A percentile compares a stretch with the other conserved stretches of the same genome.
Evolutionary conservation across 345 rosid species (phyloP).

Genomic region (Ceriops tagal): DNA sequence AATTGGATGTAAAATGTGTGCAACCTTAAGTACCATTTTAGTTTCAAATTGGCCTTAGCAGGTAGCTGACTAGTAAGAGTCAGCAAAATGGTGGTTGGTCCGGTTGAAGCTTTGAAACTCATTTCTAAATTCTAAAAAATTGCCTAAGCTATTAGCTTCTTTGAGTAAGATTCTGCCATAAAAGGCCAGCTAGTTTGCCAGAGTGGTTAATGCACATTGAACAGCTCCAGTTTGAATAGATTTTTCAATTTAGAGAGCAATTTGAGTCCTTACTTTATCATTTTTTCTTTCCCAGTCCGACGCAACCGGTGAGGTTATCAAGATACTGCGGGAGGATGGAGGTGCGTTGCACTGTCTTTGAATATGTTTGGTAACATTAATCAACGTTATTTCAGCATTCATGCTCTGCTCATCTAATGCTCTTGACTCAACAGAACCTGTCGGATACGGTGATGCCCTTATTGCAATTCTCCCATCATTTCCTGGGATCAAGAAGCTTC

Average conservation of each 20-base stretch:
- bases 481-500: conserved; percentile 90
- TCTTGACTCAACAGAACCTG: conserved; percentile 54
- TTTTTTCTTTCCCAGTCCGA: conserved; percentile 53
- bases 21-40: no score
- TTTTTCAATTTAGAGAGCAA: background rate
- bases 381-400: background rate
- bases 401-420: background rate
- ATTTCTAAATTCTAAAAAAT: no score
- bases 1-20: no score
- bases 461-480: conserved; percentile 79
- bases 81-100: no score
- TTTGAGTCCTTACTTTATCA: background rate
- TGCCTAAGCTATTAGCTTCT: no score
- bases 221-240: background rate
- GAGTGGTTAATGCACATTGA: background rate
- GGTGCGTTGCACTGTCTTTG: conserved; percentile 41
- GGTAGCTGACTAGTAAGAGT: no score
- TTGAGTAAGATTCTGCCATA: no score
- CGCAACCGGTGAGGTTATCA: conserved; percentile 72
- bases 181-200: no score
- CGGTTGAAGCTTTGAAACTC: no score
- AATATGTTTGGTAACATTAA: background rate
- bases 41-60: no score
- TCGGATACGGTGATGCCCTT: conserved; percentile 84
- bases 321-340: conserved; percentile 70